phyloP scores from a whole-genome alignment of 768 basidiomycete genomes.

The Lactifluus echinatus region DNA sequence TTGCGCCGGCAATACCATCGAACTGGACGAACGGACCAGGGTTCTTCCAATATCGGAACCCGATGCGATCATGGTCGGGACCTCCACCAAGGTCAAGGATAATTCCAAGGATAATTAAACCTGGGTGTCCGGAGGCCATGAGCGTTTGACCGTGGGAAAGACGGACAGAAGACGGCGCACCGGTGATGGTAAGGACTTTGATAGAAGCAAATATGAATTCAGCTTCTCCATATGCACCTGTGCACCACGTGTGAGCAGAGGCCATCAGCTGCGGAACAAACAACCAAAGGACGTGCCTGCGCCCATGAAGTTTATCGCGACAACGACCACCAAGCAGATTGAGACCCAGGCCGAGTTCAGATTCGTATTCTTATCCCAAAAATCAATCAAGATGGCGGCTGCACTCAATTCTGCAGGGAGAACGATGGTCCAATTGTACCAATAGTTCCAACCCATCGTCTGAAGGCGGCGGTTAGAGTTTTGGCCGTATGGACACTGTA shows the following conservation, averaged over 20 bases:
- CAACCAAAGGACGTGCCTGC: conserved; percentile 5
- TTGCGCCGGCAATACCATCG: conserved; percentile 49
- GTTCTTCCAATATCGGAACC: conserved; percentile 76
- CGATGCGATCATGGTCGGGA: conserved; percentile 62
- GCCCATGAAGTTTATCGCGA: conserved; percentile 26
- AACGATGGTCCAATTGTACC: conserved; percentile 56
- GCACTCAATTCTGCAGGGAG: conserved; percentile 69
- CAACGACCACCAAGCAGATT: conserved; percentile 64
- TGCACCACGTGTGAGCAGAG: background rate
- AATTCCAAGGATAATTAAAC: conserved; percentile 46
- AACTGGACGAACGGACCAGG: conserved; percentile 86
- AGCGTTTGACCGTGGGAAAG: conserved; percentile 34
- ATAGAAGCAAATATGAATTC: conserved; percentile 88
- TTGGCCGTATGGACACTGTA: background rate
- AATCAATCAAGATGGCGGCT: conserved; percentile 67
- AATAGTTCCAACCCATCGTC: conserved; percentile 44
- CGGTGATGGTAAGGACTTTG: conserved; percentile 81
- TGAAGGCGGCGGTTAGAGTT: background rate
- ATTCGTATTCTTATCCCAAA: conserved; percentile 50
- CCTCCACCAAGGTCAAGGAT: conserved; percentile 86
- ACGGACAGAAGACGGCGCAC: conserved; percentile 27
- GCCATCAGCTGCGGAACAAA: background rate
- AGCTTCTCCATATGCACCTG: conserved; percentile 69
- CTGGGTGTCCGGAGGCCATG: conserved; percentile 16
- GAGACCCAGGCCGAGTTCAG: conserved; percentile 72